A percentile compares a stretch with the other conserved stretches of the same genome.
Conservation (phyloP, 305 asterid genomes). For the Fraxinus baroniana region DNA sequence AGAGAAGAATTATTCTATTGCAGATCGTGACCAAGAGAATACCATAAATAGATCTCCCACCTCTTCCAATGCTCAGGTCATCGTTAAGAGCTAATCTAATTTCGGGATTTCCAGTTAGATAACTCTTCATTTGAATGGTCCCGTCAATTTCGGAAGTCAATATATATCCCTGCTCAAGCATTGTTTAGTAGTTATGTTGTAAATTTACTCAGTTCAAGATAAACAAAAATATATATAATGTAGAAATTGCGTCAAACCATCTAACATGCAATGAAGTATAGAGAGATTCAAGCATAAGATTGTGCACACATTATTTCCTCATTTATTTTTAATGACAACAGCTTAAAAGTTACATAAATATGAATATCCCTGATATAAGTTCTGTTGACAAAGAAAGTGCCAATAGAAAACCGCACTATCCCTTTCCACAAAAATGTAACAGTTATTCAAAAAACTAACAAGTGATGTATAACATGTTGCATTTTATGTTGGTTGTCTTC, state of each 20-base stretch:
- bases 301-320: conserved; percentile 12
- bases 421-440: too few relatives aligned
- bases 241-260: conserved; percentile 11
- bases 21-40: conserved; percentile 28
- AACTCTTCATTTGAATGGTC: conserved; percentile 99
- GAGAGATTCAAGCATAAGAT: conserved; percentile 19
- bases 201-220: conserved; percentile 12
- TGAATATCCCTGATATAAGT: not conserved
- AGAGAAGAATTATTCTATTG: not conserved
- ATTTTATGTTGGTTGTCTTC: not conserved
- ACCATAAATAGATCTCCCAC: conserved; percentile 75
- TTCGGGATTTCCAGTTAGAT: conserved; percentile 95
- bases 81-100: conserved; percentile 94
- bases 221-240: conserved; percentile 12
- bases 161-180: conserved; percentile 78
- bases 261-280: conserved; percentile 1
- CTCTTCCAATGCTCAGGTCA: conserved; percentile 79
- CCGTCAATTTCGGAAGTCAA: conserved; percentile 99
- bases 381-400: not conserved
- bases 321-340: not conserved
- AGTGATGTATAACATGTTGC: too few relatives aligned
- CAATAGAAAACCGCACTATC: not conserved
- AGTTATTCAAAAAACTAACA: too few relatives aligned
- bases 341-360: not conserved
- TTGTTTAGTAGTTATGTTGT: conserved; percentile 16